Evolutionary conservation across 1,284 basidiomycete species (phyloP).

Genomic region (Cutaneotrichosporon sp.): DNA sequence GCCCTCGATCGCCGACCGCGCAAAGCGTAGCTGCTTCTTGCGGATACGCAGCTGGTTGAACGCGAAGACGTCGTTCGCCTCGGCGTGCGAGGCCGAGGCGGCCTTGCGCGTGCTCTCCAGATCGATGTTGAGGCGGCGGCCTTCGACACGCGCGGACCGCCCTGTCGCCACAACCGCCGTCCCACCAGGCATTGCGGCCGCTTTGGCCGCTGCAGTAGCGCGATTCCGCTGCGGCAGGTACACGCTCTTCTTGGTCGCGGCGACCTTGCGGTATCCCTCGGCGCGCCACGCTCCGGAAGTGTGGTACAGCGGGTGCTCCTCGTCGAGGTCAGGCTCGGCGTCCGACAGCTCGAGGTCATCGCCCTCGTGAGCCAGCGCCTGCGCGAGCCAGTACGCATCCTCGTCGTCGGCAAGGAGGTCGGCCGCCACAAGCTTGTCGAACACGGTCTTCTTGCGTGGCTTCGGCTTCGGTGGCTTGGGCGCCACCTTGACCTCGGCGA

Average conservation of each 20-base stretch:
- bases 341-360: slow-evolving; percentile 40
- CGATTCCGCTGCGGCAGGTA: slow-evolving; percentile 68
- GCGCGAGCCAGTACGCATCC: slow-evolving; percentile 79
- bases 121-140: slow-evolving; percentile 88
- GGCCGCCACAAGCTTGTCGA: slow-evolving; percentile 42
- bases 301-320: slow-evolving; percentile 42
- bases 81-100: slow-evolving; percentile 18
- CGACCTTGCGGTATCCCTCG: slow-evolving; percentile 93
- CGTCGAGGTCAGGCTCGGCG: slow-evolving; percentile 26
- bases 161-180: slow-evolving; percentile 63
- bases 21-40: slow-evolving; percentile 97
- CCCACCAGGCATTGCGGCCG: slow-evolving; percentile 26
- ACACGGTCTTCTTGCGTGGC: slow-evolving; percentile 28
- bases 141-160: slow-evolving; percentile 88
- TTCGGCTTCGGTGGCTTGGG: slow-evolving; percentile 20
- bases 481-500: slow-evolving; percentile 38
- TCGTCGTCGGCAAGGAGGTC: slow-evolving; percentile 83
- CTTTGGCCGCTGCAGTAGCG: slow-evolving; percentile 53
- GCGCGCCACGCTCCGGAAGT: slow-evolving; percentile 60
- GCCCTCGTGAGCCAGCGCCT: slow-evolving; percentile 59
- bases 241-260: slow-evolving; percentile 84
- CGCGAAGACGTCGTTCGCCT: slow-evolving; percentile 69
- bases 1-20: slow-evolving; percentile 94
- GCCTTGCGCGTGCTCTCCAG: slow-evolving; percentile 85
- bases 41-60: slow-evolving; percentile 98